Percentiles rank a stretch among this genome's conserved stretches.
Conservation (phyloP, 192 early-diverging fungal genomes). For the Coemansia sp. region DNA sequence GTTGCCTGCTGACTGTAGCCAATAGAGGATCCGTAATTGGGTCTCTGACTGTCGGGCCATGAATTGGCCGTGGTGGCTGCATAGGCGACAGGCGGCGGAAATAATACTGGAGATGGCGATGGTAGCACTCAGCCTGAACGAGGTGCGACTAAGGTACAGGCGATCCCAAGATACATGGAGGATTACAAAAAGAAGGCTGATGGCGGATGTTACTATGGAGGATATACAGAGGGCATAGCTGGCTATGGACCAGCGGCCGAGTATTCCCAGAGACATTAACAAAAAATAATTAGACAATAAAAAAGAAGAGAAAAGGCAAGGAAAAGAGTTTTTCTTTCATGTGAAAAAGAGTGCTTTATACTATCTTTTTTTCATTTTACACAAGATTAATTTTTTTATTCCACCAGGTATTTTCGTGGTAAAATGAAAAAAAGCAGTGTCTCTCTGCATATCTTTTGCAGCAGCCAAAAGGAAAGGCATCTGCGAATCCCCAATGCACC, state of each 20-base stretch:
- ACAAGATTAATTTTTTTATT: too few relatives aligned
- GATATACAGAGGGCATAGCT: slow-evolving; percentile 15
- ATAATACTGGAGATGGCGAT: neutral
- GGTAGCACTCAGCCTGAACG: slow-evolving; percentile 14
- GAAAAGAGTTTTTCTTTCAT: neutral
- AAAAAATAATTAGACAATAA: neutral
- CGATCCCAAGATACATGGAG: neutral
- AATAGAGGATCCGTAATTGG: slow-evolving; percentile 7
- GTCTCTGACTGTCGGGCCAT: neutral
- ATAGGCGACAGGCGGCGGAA: slow-evolving; percentile 1
- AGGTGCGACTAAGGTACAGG: neutral
- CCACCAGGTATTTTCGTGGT: too few relatives aligned
- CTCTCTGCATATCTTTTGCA: too few relatives aligned
- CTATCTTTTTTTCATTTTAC: neutral
- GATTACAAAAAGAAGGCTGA: neutral
- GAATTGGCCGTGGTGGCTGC: neutral
- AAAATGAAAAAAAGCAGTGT: too few relatives aligned
- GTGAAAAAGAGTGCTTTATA: neutral
- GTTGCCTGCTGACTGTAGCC: slow-evolving; percentile 7
- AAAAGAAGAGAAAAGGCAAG: neutral
- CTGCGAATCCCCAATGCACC: neutral
- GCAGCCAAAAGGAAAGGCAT: neutral
- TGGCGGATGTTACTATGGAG: slow-evolving; percentile 6
- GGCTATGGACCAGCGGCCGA: slow-evolving; percentile 12
- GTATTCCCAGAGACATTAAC: neutral